Percentiles rank a stretch among this genome's conserved stretches.
Conservation (phyloP, 1,139 yeast genomes). For the Blastobotrys elegans region DNA sequence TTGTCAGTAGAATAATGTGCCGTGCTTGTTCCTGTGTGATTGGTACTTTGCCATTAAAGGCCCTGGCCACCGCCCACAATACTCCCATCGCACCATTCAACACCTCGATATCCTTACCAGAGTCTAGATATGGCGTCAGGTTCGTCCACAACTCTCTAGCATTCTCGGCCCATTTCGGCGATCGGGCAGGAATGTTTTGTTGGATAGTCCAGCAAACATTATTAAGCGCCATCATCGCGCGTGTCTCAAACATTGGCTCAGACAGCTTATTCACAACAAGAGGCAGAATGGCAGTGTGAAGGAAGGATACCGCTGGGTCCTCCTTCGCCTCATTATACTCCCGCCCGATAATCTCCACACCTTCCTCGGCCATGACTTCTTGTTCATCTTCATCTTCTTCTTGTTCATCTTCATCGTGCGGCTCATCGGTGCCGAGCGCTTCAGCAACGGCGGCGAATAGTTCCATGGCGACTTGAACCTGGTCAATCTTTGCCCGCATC, state of each 20-base stretch:
- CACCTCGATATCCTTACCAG: conserved; percentile 34
- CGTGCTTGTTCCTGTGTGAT: conserved; percentile 20
- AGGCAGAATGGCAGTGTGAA: conserved; percentile 22
- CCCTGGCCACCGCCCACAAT: conserved; percentile 55
- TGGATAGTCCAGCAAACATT: conserved; percentile 42
- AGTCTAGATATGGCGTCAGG: conserved; percentile 18
- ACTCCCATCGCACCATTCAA: conserved; percentile 51
- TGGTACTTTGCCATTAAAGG: conserved; percentile 38
- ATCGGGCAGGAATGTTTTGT: conserved; percentile 17
- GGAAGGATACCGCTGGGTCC: conserved; percentile 13
- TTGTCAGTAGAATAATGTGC: conserved; percentile 13
- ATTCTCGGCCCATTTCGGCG: conserved; percentile 25
- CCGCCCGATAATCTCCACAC: conserved; percentile 8
- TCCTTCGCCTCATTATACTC: conserved; percentile 11
- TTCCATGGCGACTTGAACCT: conserved; percentile 39
- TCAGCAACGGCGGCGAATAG: conserved; percentile 9
- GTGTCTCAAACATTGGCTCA: conserved; percentile 34
- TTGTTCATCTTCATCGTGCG: conserved; percentile 16
- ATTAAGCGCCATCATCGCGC: conserved; percentile 62
- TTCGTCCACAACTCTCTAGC: conserved; percentile 31
- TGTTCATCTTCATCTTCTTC: conserved; percentile 11
- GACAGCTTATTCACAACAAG: conserved; percentile 18
- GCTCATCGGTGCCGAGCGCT: conserved; percentile 6
- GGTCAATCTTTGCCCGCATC: conserved; percentile 51
- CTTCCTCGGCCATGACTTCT: conserved; percentile 8